phyloP scores from a whole-genome alignment of 805 yeast species.

The Candida coleopterorum region DNA sequence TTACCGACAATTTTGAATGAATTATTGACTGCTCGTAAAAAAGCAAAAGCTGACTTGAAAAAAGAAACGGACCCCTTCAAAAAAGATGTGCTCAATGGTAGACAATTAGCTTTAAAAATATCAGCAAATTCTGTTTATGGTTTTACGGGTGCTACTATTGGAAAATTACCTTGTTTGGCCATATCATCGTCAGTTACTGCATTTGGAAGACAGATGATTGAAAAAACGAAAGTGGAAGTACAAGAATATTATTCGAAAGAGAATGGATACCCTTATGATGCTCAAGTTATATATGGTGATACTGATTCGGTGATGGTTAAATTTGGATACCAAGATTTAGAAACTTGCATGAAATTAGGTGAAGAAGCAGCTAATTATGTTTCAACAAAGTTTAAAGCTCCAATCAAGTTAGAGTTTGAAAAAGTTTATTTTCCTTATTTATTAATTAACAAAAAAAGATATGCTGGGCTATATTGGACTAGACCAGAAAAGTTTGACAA shows the following conservation, averaged over 20 bases:
- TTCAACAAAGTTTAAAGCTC: slow-evolving; percentile 71
- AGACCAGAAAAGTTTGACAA: slow-evolving; percentile 87
- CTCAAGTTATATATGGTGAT: slow-evolving; percentile 94
- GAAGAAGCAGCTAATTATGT: slow-evolving; percentile 91
- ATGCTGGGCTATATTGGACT: slow-evolving; percentile 97
- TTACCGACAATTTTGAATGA: slow-evolving; percentile 90
- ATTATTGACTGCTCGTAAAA: slow-evolving; percentile 83
- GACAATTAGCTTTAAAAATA: slow-evolving; percentile 92
- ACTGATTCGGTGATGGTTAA: slow-evolving; percentile 99
- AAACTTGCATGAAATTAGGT: slow-evolving; percentile 85
- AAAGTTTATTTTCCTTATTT: slow-evolving; percentile 94
- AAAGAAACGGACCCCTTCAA: slow-evolving; percentile 93
- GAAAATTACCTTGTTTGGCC: slow-evolving; percentile 93
- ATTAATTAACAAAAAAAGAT: slow-evolving; percentile 90
- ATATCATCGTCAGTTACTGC: slow-evolving; percentile 95
- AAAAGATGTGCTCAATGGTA: slow-evolving; percentile 90
- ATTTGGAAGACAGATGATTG: slow-evolving; percentile 96
- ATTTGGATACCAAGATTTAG: slow-evolving; percentile 79
- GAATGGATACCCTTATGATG: slow-evolving; percentile 80
- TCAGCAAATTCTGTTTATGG: slow-evolving; percentile 99
- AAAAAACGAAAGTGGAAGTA: slow-evolving; percentile 80
- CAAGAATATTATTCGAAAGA: slow-evolving; percentile 72
- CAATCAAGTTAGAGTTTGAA: slow-evolving; percentile 93
- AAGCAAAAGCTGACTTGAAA: slow-evolving; percentile 85
- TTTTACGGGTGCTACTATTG: slow-evolving; percentile 98